Percentiles rank a stretch among this genome's conserved stretches.
These are phyloP conservation scores for Trypethelium eluteriae DNA, from an alignment of 495 filamentous ascomycete species.

Conservation along the genomic window DNA sequence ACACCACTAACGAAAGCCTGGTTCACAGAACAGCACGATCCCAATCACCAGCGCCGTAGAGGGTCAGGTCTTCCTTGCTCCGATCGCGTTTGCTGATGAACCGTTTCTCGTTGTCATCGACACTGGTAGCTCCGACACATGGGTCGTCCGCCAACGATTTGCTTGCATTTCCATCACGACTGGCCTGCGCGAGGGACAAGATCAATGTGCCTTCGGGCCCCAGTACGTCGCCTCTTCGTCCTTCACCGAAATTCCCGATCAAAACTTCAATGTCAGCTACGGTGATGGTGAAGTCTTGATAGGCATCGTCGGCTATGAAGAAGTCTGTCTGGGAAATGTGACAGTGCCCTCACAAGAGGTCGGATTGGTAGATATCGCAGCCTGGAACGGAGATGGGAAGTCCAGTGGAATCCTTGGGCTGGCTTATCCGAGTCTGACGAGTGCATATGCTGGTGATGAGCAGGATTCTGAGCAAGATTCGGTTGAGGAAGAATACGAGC, in stretches of 20 bases:
- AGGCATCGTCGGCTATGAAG: conserved; percentile 51
- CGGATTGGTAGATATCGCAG: conserved; percentile 19
- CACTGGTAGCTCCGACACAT: conserved; percentile 57
- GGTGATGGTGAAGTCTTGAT: conserved; percentile 49
- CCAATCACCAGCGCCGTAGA: background rate
- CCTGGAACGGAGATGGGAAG: conserved; percentile 41
- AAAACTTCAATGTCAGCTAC: conserved; percentile 55
- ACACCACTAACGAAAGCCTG: background rate
- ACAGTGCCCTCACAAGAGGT: conserved; percentile 22
- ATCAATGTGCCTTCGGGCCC: conserved; percentile 44
- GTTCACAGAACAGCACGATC: background rate
- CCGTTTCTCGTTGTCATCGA: conserved; percentile 50
- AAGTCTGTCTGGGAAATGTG: conserved; percentile 27
- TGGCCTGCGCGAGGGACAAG: conserved; percentile 26
- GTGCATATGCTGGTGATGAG: conserved; percentile 43
- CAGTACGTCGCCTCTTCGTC: conserved; percentile 40
- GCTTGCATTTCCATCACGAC: conserved; percentile 39
- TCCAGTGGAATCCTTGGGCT: conserved; percentile 39
- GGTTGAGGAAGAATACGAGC: conserved; percentile 42
- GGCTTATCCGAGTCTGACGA: conserved; percentile 41
- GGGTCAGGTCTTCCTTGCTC: conserved; percentile 25
- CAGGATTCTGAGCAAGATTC: conserved; percentile 10
- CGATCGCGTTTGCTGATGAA: conserved; percentile 35
- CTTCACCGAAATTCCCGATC: conserved; percentile 37
- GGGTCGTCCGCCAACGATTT: conserved; percentile 45